Conservation (phyloP, 768 basidiomycete genomes). For the Cystofilobasidium macerans region DNA sequence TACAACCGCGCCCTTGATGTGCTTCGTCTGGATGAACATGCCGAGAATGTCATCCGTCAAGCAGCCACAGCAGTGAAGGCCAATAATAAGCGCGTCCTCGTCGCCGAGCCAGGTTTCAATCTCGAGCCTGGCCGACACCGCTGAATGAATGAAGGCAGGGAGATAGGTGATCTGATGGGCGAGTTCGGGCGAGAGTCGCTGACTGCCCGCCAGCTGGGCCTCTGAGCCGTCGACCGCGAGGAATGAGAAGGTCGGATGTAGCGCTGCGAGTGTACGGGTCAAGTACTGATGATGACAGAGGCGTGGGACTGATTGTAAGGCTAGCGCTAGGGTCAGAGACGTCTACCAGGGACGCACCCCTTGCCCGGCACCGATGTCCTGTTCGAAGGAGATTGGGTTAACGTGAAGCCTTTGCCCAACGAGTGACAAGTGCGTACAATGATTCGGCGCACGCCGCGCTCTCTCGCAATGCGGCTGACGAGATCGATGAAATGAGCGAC, state of each 20-base stretch:
- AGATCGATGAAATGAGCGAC: neutral
- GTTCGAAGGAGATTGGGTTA: neutral
- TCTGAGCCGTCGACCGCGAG: conserved; percentile 10
- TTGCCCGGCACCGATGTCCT: conserved; percentile 3
- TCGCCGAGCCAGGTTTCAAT: conserved; percentile 5
- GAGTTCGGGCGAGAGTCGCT: neutral
- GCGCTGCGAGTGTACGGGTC: neutral
- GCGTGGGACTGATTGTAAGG: neutral
- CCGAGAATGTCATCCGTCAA: conserved; percentile 8
- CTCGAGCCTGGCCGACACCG: neutral
- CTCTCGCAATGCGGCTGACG: neutral
- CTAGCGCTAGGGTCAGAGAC: neutral
- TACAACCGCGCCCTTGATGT: neutral
- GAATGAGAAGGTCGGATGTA: neutral
- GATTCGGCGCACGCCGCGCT: neutral
- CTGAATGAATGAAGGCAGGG: neutral
- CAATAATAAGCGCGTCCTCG: conserved; percentile 5
- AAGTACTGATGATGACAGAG: neutral
- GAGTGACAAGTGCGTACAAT: neutral
- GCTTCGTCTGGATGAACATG: conserved; percentile 1
- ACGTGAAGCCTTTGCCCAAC: too few species aligned
- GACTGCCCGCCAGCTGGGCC: neutral
- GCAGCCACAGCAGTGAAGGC: conserved; percentile 7
- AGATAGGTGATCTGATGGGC: neutral
- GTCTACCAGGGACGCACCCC: neutral